These are phyloP conservation scores for Didymella pinodella DNA, from an alignment of 2,329 filamentous ascomycete genomes.

Conservation along the genomic window DNA sequence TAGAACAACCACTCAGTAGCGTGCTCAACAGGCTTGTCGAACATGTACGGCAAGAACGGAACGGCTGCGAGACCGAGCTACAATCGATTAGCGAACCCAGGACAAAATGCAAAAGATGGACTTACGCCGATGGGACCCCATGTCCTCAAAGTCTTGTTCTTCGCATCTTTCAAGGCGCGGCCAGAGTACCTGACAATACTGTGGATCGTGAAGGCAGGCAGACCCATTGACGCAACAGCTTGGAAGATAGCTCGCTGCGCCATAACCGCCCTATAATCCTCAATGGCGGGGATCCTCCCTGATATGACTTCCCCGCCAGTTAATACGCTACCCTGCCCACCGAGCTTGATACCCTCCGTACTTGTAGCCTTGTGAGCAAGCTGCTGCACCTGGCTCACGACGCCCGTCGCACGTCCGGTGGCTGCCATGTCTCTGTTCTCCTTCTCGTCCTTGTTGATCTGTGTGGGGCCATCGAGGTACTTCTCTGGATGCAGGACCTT, in stretches of 20 bases:
- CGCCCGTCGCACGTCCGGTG: constrained; percentile 28
- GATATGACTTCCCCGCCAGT: constrained; percentile 41
- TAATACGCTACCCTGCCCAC: constrained; percentile 27
- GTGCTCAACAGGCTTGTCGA: constrained; percentile 91
- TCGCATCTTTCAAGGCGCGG: constrained; percentile 79
- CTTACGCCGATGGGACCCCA: constrained; percentile 92
- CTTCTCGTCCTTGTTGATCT: constrained; percentile 25
- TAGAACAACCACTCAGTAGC: constrained; percentile 92
- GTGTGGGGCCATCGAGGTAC: constrained; percentile 18
- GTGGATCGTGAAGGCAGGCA: constrained; percentile 94
- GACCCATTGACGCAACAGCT: constrained; percentile 86
- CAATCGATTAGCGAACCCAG: constrained; percentile 11
- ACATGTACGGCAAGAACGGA: constrained; percentile 82
- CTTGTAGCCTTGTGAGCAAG: constrained; percentile 34
- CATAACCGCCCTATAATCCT: constrained; percentile 93
- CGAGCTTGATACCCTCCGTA: constrained; percentile 35
- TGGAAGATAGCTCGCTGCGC: constrained; percentile 91
- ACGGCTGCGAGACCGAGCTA: constrained; percentile 71
- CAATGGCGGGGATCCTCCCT: constrained; percentile 71
- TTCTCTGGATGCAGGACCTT: constrained; percentile 73
- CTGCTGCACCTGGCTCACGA: constrained; percentile 33
- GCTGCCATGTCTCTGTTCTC: constrained; percentile 51
- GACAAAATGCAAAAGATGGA: constrained; percentile 14
- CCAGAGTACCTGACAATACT: constrained; percentile 91
- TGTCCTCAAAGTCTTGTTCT: constrained; percentile 77